Base-by-base conservation (phyloP, 371 early-diverging fungal genomes). In the Sporodiniella umbellata region DNA sequence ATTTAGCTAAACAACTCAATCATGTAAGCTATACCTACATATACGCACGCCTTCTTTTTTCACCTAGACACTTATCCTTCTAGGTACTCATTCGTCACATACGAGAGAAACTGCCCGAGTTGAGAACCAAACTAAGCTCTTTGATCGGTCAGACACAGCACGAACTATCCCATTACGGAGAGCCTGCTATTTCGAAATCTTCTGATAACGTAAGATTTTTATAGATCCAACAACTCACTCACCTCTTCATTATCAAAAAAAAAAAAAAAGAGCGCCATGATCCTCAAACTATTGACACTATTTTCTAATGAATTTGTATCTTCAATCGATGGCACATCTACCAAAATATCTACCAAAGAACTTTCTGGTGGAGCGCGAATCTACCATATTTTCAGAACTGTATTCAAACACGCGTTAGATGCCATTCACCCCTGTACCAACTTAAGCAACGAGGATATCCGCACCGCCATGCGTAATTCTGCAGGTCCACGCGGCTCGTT, bases 271-370 rank as follows among this genome's bases (percentile, higher is more conserved):
- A 83, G 84, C 8, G 63, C 90, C 2, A 59, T 89, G 25, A 62
- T 93, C 33, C 65, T 95, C 45, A 86, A 85, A 64, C 60, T 91
- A 33, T 67, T 96, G 54, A 94, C 88, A 28, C 84, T 83, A 56
- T 90, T 92, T 63, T 84, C 90, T 3, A 84, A 72, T 47, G 86
- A 89, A 45, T 95, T 92, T 68, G 79, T 79, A 48, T 79, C 87
- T 33, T 81, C 89, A 8, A 86, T 92, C 58, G 89, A 93, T 48
- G 93, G 92, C 40, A 91, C 88, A n/a, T 81, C 81, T 2, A 62
- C 86, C 24, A 92, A 94, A 31, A 83, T 94, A 49, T 83, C 93
- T n/a, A 87, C 92, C 42, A 90, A 88, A 47, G 98, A 98, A 71
- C 68, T 99, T 22, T 81, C 84, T 40, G 93, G 94, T 37, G 96